Percentiles rank a stretch among this genome's conserved stretches.
phyloP scores from a whole-genome alignment of 2,329 filamentous ascomycete genomes.

The Tolypocladium capitatum region DNA sequence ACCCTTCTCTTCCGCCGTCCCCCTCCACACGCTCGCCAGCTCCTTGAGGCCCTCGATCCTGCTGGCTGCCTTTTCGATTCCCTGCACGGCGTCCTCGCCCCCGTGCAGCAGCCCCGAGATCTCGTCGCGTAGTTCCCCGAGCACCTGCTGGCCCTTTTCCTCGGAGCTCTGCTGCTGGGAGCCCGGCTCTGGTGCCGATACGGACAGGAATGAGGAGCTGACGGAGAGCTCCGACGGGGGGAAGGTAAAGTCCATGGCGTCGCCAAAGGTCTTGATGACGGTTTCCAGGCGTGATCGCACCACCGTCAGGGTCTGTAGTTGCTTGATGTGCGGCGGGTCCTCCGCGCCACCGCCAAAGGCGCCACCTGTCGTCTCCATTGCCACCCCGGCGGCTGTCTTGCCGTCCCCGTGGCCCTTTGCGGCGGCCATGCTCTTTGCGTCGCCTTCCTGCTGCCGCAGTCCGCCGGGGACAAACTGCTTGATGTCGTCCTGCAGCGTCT shows the following conservation, averaged over 20 bases:
- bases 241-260: conserved; percentile 90
- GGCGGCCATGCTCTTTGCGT: conserved; percentile 7
- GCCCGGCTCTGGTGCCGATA: conserved; percentile 70
- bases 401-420: conserved; percentile 7
- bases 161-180: conserved; percentile 55
- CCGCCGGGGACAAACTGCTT: conserved; percentile 53
- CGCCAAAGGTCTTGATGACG: conserved; percentile 83
- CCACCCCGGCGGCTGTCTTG: conserved; percentile 10
- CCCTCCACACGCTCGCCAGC: conserved; percentile 75
- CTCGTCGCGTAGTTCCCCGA: conserved; percentile 56
- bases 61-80: conserved; percentile 59
- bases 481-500: conserved; percentile 59
- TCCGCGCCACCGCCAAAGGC: conserved; percentile 9
- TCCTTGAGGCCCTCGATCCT: conserved; percentile 67
- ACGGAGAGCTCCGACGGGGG: conserved; percentile 79
- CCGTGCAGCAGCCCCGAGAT: conserved; percentile 52
- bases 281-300: conserved; percentile 76
- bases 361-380: conserved; percentile 4
- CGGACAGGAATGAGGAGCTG: conserved; percentile 74
- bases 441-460: conserved; percentile 19
- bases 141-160: conserved; percentile 75
- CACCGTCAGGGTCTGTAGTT: conserved; percentile 68
- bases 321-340: conserved; percentile 58
- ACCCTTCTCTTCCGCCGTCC: conserved; percentile 89
- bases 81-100: conserved; percentile 44